Evolutionary conservation across 2,329 filamentous ascomycete genomes (phyloP), one percentile per base, ranked within the genome.

Genomic region (Trichophaea hybrida): DNA sequence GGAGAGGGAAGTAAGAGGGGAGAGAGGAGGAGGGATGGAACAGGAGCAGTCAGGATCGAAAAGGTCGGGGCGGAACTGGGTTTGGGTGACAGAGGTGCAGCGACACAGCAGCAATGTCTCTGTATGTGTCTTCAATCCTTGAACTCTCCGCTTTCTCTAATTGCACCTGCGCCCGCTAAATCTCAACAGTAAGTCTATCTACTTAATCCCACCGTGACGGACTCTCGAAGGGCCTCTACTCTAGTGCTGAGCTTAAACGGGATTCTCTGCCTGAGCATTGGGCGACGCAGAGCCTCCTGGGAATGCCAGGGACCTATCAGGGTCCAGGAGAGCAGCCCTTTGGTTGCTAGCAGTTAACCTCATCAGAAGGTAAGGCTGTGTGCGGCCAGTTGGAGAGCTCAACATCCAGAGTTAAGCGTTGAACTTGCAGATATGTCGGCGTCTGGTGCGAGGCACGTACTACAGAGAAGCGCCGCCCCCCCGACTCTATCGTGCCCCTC

Each of bases 21-120:
- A 59, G 59, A 60, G 59, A 63, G 58, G 61, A 57, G 62, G 53
- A 40, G 57, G 55, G 60, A 55, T 55, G 61, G 57, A 64, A 58
- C 61, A 64, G 61, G 63, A 61, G 61, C 56, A 58, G 50, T 50
- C 50, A 58, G 55, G 59, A 60, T 59, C 61, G 63, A 61, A 64
- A 59, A 58, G 63, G 63, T 65, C 57, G 63, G 54, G 57, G 61
- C 60, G 59, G 58, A 61, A 43, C 59, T 65, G 59, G 61, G 63
- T 48, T 48, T 59, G 40, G 56, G 62, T 55, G 55, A 37, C 38
- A 51, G 59, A 61, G 60, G 57, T 62, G 62, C 56, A 51, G 56
- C 59, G 48, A 13, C 12, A n/a, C 48, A 50, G 48, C n/a, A 50
- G 48, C 31, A 17, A 24, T 24, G 24, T 24, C 24, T n/a, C 10